Evolutionary conservation across 352 stramenopile genomes (phyloP).

Genomic region (Pythium utonaiense): DNA sequence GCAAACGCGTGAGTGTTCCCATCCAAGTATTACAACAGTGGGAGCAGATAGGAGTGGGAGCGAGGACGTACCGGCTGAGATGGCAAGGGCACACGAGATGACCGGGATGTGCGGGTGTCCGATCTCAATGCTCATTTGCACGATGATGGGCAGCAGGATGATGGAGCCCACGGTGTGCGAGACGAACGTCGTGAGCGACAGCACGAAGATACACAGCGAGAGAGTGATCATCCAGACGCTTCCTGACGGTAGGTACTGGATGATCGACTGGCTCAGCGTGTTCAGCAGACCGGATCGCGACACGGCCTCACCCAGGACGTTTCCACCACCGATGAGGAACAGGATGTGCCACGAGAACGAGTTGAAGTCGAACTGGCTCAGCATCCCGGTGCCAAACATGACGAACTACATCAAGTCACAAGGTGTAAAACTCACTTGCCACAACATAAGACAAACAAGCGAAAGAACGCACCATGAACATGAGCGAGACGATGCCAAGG

Average conservation of each 20-base stretch:
- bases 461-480: conserved; percentile 77
- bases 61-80: conserved; percentile 72
- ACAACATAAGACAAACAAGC: background rate
- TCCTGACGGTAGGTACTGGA: conserved; percentile 71
- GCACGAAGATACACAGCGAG: conserved; percentile 82
- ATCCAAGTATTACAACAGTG: background rate
- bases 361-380: conserved; percentile 93
- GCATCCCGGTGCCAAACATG: conserved; percentile 86
- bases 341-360: conserved; percentile 93
- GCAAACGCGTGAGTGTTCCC: background rate
- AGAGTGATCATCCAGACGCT: conserved; percentile 85
- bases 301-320: conserved; percentile 88
- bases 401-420: conserved; percentile 66
- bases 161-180: conserved; percentile 92
- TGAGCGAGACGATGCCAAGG: conserved; percentile 88
- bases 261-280: conserved; percentile 80
- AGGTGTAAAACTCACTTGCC: too few relatives aligned
- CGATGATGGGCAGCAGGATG: conserved; percentile 91
- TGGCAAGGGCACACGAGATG: conserved; percentile 79
- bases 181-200: conserved; percentile 91
- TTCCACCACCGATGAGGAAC: conserved; percentile 90
- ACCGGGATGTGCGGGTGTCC: conserved; percentile 84
- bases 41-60: background rate
- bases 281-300: conserved; percentile 79
- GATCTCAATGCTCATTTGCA: conserved; percentile 86